Percentiles rank a stretch among this genome's conserved stretches.
Conservation (phyloP, 352 stramenopile genomes). For the Phytophthora podocarpi region DNA sequence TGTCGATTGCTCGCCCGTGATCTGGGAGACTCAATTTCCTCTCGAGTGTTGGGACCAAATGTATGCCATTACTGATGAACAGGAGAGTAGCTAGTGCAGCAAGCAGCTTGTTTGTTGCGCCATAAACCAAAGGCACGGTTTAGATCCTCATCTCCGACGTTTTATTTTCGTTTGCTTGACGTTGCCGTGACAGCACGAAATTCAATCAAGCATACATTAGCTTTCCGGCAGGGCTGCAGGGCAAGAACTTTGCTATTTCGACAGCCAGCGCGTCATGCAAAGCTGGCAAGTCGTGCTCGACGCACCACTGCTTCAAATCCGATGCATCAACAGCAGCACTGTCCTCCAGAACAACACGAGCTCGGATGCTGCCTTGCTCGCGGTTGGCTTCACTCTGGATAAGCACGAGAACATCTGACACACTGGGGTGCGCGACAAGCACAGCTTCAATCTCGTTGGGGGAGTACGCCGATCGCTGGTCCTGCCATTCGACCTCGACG, state of each 20-base stretch:
- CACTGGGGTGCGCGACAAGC: slow-evolving; percentile 40
- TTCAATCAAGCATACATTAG: slow-evolving; percentile 73
- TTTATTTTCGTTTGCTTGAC: too few relatives aligned
- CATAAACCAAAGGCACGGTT: not conserved
- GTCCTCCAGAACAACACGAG: slow-evolving; percentile 44
- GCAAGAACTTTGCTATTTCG: slow-evolving; percentile 65
- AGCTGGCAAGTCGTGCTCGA: slow-evolving; percentile 36
- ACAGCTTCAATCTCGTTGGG: slow-evolving; percentile 51
- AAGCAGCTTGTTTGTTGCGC: not conserved
- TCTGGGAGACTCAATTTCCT: not conserved
- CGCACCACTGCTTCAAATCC: slow-evolving; percentile 47
- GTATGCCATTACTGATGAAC: not conserved
- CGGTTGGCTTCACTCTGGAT: slow-evolving; percentile 33
- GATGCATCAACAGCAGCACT: slow-evolving; percentile 21
- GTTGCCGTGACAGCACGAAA: not conserved
- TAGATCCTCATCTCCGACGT: not conserved
- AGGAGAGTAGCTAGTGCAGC: too few relatives aligned
- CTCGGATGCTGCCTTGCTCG: slow-evolving; percentile 31
- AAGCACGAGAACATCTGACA: slow-evolving; percentile 63
- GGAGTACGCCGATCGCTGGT: slow-evolving; percentile 23
- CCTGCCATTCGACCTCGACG: slow-evolving; percentile 41
- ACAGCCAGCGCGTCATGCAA: slow-evolving; percentile 48
- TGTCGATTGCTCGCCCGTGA: not conserved
- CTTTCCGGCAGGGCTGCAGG: slow-evolving; percentile 85
- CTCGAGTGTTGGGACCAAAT: slow-evolving; percentile 3